phyloP scores from a whole-genome alignment of 179 eudicot genomes.

The Heliamphora pulchella region DNA sequence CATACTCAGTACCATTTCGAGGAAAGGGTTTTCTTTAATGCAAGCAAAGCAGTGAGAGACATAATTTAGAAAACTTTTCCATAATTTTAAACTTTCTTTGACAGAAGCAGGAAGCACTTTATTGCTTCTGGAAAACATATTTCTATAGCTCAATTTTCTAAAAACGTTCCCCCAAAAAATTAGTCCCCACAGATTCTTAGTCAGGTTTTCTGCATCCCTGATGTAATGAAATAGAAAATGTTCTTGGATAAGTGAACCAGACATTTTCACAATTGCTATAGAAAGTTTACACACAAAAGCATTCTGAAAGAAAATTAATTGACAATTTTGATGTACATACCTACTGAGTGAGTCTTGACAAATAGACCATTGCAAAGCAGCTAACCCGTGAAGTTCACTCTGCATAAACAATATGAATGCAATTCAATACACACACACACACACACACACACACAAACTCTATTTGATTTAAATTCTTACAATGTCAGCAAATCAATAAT shows the following conservation, averaged over 20 bases:
- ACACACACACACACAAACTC: too few relatives aligned
- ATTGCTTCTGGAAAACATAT: not conserved
- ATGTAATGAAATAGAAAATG: not conserved
- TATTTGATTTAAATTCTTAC: not conserved
- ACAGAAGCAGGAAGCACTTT: not conserved
- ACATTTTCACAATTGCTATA: not conserved
- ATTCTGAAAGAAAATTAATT: not conserved
- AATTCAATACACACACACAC: not conserved
- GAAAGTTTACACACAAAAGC: not conserved
- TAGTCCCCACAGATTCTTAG: not conserved
- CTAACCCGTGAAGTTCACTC: conserved; percentile 86
- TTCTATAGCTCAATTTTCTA: not conserved
- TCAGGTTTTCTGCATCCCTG: not conserved
- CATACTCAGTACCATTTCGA: not conserved
- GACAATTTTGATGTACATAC: conserved; percentile 23
- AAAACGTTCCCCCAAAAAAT: not conserved
- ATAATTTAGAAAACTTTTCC: not conserved
- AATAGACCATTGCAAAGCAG: conserved; percentile 95
- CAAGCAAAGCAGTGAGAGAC: not conserved
- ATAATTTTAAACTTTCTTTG: not conserved
- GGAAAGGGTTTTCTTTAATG: not conserved
- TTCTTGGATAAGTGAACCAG: not conserved
- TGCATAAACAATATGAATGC: conserved; percentile 28
- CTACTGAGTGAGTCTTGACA: conserved; percentile 82
- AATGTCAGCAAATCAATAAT: not conserved